Base-by-base conservation (phyloP, 2,329 filamentous ascomycete genomes). In the Neocatenulostroma microsporum region DNA sequence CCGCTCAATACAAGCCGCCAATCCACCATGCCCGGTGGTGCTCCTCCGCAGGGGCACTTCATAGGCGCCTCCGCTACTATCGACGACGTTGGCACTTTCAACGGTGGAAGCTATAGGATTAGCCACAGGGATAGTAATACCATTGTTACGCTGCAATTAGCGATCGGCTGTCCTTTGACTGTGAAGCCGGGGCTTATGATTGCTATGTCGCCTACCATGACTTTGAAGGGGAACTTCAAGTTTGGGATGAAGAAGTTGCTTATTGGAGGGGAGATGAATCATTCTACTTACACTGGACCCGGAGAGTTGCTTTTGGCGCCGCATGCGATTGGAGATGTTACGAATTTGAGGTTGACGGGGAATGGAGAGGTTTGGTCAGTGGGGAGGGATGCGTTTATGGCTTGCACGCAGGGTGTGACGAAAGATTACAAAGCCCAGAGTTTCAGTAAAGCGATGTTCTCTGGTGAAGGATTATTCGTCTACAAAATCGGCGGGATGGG, bases 81-180 rank as follows among this genome's bases (percentile, higher is more conserved):
- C 9, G 91, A 96, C 60, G 88, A 94, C 50, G 77, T 94, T 2
- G 91, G 91, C n/a, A 91, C 83, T 0, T 98, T 96, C 69, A 96
- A 96, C 57, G 91, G 91, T 12, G 91, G 91, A 10, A 89, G 84
- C 55, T 98, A 89, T 59, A 75, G 91, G 28, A 87, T 96, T 56
- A 91, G 84, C 54, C 91, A 98, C 57, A 74, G 91, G 15, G 87
- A 95, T 60, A 81, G 78, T 40, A 98, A 96, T 60, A 87, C 84
- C 1, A 81, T 95, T 48, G 62, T 95, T 44, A 96, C 88, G 0
- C 63, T 95, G 15, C 89, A 95, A 60, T 66, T 96, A 30, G 89
- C 89, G 10, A 82, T 91, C 59, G 87, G 87, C 2, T 94, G 85
- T 52, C 89, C 89, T 0, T 62, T 96, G 34, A 72, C 69, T 15